A percentile compares a stretch with the other conserved stretches of the same genome.
Conservation (phyloP, 2,329 filamentous ascomycete genomes). For the Aurifilum marmelostoma region DNA sequence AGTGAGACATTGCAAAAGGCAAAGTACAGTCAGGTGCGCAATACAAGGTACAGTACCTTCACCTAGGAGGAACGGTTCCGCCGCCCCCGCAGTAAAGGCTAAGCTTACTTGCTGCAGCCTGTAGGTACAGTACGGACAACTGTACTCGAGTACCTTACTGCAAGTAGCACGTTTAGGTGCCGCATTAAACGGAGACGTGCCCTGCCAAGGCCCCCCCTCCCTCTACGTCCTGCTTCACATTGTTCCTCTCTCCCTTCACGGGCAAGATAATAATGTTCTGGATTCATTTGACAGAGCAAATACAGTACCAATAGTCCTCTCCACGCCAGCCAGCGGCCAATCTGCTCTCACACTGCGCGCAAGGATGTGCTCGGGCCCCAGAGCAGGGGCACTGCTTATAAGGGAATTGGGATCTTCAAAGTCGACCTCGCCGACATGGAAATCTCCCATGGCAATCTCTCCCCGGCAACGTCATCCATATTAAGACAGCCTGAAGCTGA, state of each 20-base stretch:
- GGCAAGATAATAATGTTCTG: not conserved
- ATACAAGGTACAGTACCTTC: not conserved
- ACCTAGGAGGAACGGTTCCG: not conserved
- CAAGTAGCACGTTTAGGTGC: no score
- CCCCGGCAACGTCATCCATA: conserved; percentile 24
- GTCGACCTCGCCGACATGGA: conserved; percentile 10
- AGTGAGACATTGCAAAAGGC: not conserved
- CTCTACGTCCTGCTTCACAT: not conserved
- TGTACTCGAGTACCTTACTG: no score
- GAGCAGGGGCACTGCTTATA: not conserved
- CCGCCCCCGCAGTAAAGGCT: conserved; percentile 2
- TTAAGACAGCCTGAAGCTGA: conserved; percentile 10
- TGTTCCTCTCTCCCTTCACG: conserved; percentile 12
- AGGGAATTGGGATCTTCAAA: conserved; percentile 27
- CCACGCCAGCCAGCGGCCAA: not conserved
- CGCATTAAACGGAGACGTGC: not conserved
- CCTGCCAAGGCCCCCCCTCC: not conserved
- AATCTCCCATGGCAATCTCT: conserved; percentile 26
- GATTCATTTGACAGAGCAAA: not conserved
- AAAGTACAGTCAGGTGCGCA: not conserved
- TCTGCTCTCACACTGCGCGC: not conserved
- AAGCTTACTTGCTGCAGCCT: not conserved
- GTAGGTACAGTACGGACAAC: no score
- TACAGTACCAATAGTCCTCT: not conserved
- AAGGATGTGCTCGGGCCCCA: not conserved